Percentiles rank a stretch among this genome's conserved stretches.
Conservation (phyloP, 495 filamentous ascomycete species). For the Clohesyomyces aquaticus region DNA sequence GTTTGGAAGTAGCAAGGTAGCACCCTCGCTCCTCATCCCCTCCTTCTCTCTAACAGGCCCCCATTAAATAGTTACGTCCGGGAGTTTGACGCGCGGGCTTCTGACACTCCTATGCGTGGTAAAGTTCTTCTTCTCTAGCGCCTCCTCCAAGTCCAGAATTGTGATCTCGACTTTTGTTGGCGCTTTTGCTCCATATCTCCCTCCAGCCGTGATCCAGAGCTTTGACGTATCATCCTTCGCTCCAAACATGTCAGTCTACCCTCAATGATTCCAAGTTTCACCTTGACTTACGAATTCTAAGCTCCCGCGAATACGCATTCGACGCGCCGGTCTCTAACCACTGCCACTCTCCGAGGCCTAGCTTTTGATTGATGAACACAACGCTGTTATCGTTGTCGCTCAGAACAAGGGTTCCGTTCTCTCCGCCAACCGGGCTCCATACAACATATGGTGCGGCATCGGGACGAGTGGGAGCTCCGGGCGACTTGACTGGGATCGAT, state of each 20-base stretch:
- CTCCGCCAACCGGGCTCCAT: conserved; percentile 43
- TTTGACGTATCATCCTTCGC: conserved; percentile 17
- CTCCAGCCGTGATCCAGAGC: conserved; percentile 6
- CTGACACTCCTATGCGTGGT: too few species aligned
- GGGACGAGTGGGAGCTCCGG: conserved; percentile 55
- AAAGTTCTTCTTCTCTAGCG: too few species aligned
- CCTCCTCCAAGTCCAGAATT: conserved; percentile 24
- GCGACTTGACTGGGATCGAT: conserved; percentile 50
- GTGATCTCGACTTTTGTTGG: conserved; percentile 17
- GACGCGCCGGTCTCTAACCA: conserved; percentile 18
- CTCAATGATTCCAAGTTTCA: too few species aligned
- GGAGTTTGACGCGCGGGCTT: too few species aligned
- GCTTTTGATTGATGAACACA: conserved; percentile 60
- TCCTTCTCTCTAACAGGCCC: too few species aligned
- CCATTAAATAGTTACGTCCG: too few species aligned
- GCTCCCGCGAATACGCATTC: conserved; percentile 18
- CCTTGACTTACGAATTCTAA: conserved; percentile 31
- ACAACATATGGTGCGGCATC: conserved; percentile 47
- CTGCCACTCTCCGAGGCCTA: conserved; percentile 52
- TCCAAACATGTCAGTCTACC: conserved; percentile 6
- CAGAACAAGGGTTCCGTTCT: conserved; percentile 51
- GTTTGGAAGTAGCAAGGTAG: too few species aligned
- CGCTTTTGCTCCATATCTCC: conserved; percentile 4
- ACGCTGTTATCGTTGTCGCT: conserved; percentile 55
- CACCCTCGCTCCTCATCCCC: too few species aligned